These are phyloP conservation scores for Neonectria sp. DNA, from an alignment of 2,329 filamentous ascomycete genomes.

Conservation along the genomic window DNA sequence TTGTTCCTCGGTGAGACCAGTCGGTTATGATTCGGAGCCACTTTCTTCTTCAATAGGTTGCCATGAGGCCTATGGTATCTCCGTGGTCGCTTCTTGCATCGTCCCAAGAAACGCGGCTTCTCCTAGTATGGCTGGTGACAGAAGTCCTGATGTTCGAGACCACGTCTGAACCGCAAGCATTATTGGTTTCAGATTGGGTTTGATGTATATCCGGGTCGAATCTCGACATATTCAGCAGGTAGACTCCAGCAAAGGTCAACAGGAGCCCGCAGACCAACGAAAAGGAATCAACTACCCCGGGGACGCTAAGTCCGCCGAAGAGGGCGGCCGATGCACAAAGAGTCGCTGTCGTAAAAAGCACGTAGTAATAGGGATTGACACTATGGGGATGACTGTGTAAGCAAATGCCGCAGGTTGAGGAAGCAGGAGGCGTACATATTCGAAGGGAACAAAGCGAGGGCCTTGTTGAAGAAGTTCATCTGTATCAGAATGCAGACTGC, in stretches of 20 bases:
- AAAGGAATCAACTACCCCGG: neutral
- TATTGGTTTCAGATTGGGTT: neutral
- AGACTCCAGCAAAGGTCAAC: slow-evolving; percentile 2
- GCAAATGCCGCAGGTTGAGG: too few relatives aligned
- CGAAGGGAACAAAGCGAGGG: slow-evolving; percentile 6
- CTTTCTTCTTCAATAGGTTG: slow-evolving; percentile 1
- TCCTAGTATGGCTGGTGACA: neutral
- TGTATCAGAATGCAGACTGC: slow-evolving; percentile 14
- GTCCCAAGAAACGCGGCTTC: neutral
- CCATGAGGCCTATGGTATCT: neutral
- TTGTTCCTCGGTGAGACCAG: neutral
- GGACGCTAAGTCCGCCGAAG: neutral
- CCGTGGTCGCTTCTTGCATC: neutral
- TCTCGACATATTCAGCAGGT: slow-evolving; percentile 3
- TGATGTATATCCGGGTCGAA: neutral
- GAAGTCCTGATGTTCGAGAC: neutral
- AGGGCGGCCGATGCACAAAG: neutral
- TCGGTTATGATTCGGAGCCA: neutral
- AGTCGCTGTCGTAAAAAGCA: slow-evolving; percentile 1
- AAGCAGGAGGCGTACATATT: slow-evolving; percentile 8
- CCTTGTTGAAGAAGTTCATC: slow-evolving; percentile 24
- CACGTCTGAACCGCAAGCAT: neutral
- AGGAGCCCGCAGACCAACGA: neutral
- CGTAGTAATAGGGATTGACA: neutral
- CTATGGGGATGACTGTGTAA: too few relatives aligned